phyloP scores from a whole-genome alignment of 2,329 filamentous ascomycete species.

The Fusarium stilboides region DNA sequence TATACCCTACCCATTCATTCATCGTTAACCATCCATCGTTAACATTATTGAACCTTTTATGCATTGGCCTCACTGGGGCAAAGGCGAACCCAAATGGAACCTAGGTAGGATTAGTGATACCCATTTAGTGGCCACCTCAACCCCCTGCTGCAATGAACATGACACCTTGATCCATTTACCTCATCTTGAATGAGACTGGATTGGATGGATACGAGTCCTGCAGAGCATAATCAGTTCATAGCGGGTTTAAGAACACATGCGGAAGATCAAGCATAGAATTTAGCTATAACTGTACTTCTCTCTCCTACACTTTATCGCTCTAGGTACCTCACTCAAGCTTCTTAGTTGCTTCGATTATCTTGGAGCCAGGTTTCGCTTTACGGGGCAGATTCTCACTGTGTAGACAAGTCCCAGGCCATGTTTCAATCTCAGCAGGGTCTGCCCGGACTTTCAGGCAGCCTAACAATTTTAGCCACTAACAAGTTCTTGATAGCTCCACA shows the following conservation, averaged over 20 bases:
- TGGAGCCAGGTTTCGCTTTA: background rate
- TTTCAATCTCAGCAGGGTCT: constrained; percentile 23
- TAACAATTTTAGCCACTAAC: constrained; percentile 23
- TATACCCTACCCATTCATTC: too few relatives aligned
- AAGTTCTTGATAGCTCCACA: constrained; percentile 22
- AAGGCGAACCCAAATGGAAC: background rate
- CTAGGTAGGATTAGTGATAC: background rate
- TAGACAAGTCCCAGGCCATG: constrained; percentile 2
- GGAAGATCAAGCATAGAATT: too few relatives aligned
- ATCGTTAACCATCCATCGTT: background rate
- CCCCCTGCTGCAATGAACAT: constrained; percentile 35
- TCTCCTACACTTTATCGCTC: too few relatives aligned
- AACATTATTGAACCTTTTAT: background rate
- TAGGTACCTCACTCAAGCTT: background rate
- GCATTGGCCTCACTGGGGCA: background rate
- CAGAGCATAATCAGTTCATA: background rate
- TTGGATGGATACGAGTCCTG: constrained; percentile 9
- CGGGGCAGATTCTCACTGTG: background rate
- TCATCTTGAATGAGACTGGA: constrained; percentile 3
- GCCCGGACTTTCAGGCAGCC: constrained; percentile 9
- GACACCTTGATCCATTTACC: constrained; percentile 39
- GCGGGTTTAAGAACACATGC: background rate
- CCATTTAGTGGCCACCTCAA: constrained; percentile 17
- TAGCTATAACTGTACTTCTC: too few relatives aligned
- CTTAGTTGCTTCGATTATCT: background rate